A percentile compares a stretch with the other conserved stretches of the same genome.
phyloP scores from a whole-genome alignment of 1,284 basidiomycete species.

The Thecaphora thlaspeos region DNA sequence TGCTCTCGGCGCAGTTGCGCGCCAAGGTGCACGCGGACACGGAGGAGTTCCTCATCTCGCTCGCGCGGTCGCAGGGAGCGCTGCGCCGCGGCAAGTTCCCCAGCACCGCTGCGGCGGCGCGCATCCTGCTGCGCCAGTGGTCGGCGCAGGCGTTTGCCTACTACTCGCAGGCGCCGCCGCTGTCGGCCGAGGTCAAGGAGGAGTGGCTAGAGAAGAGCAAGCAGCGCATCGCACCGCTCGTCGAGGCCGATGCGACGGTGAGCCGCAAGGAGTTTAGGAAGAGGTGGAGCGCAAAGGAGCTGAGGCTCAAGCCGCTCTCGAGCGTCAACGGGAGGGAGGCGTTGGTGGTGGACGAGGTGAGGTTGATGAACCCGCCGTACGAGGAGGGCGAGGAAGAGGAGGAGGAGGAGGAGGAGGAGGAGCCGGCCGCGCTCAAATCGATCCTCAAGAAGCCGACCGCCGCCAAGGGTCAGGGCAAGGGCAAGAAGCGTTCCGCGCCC shows the following conservation, averaged over 20 bases:
- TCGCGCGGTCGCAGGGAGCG: constrained; percentile 45
- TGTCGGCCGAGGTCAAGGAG: constrained; percentile 22
- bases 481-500: no score
- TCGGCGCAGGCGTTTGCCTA: constrained; percentile 47
- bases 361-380: constrained; percentile 30
- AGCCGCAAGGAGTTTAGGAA: constrained; percentile 41
- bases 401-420: constrained; percentile 25
- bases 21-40: constrained; percentile 47
- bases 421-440: constrained; percentile 35
- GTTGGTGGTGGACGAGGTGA: constrained; percentile 27
- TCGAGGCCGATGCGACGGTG: constrained; percentile 4
- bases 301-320: constrained; percentile 38
- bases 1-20: constrained; percentile 22
- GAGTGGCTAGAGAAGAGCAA: constrained; percentile 13
- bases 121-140: constrained; percentile 53
- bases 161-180: constrained; percentile 43
- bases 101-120: constrained; percentile 44
- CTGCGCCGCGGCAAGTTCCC: constrained; percentile 48
- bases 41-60: constrained; percentile 50
- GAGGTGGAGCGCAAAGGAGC: constrained; percentile 35
- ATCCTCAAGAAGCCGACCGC: constrained; percentile 30
- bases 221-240: constrained; percentile 8
- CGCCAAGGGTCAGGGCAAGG: constrained; percentile 12
- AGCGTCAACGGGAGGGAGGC: constrained; percentile 29
- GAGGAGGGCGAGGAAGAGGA: constrained; percentile 41